Base-by-base conservation (phyloP, 2,329 filamentous ascomycete species). In the Tolypocladium endophyticum region DNA sequence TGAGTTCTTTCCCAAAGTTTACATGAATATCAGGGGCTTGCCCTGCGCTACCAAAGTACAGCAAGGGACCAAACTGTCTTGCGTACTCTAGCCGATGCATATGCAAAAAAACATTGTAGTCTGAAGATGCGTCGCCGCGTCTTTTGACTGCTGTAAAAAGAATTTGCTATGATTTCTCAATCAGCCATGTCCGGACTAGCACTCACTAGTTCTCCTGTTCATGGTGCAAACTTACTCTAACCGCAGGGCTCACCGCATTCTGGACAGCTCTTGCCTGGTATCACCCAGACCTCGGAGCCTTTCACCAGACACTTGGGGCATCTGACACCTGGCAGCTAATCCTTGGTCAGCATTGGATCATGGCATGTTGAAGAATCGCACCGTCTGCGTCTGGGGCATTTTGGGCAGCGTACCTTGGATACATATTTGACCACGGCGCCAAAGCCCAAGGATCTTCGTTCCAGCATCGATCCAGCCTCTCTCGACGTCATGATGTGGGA, bases 251-350 rank as follows among this genome's bases (percentile, higher is more conserved):
- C 80, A 56, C 79, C 79, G 68, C 79, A 82, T 63, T 78, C 76
- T 38, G 76, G 76, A 65, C 81, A 83, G 57, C 72, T 71, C 60
- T 78, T 76, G 58, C 81, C 81, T 38, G 79, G 80, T 61, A 82
- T 80, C 30, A 83, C 81, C 81, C 81, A 83, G 52, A 80, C 78
- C 65, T 82, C 81, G 61, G 77, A 73, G 61, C 81, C 81, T 54
- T 73, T 71, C 50, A 71, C 67, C 57, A 75, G 74, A 64, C 81
- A 83, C 5, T 75, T 81, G 55, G 80, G 79, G 67, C 81, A 83
- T 64, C 75, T 73, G 33, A 81, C 79, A 12, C 81, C 81, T 5
- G 80, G 76, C 61, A 81, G 75, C 69, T 75, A 53, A 62, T 62
- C 47, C 12, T 58, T 57, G 33, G 58, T 61, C 12, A 64, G 45